phyloP scores from a whole-genome alignment of 306 rosid species.

The Clitoria ternatea region DNA sequence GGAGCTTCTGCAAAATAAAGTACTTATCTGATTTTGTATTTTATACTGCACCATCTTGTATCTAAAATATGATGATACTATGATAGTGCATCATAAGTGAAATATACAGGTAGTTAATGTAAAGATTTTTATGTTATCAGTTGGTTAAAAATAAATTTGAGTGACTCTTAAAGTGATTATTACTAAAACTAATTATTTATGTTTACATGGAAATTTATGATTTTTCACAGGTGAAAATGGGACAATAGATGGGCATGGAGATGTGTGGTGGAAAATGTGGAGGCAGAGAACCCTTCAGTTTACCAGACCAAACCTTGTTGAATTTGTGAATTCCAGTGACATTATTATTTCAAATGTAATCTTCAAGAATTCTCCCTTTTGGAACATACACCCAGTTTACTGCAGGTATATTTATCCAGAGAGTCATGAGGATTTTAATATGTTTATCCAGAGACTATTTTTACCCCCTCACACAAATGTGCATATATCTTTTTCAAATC shows the following conservation, averaged over 20 bases:
- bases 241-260: conserved; percentile 91
- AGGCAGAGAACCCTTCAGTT: conserved; percentile 71
- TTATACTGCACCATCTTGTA: not conserved
- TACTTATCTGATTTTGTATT: not conserved
- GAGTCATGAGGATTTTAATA: conserved; percentile 2
- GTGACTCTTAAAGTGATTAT: no score
- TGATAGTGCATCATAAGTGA: not conserved
- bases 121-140: no score
- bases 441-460: not conserved
- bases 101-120: no score
- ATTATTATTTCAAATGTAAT: conserved; percentile 75
- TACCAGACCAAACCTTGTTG: conserved; percentile 85
- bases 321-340: conserved; percentile 64
- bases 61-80: not conserved
- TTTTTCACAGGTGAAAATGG: conserved; percentile 70
- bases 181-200: no score
- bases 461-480: no score
- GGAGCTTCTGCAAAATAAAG: not conserved
- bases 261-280: conserved; percentile 98
- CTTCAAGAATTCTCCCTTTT: conserved; percentile 79
- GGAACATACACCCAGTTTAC: conserved; percentile 97
- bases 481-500: no score
- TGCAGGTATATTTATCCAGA: conserved; percentile 65
- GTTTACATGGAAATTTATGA: no score
- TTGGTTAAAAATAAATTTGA: no score